phyloP scores from a whole-genome alignment of 2,329 filamentous ascomycete genomes.

The Cladorrhinum sp. region DNA sequence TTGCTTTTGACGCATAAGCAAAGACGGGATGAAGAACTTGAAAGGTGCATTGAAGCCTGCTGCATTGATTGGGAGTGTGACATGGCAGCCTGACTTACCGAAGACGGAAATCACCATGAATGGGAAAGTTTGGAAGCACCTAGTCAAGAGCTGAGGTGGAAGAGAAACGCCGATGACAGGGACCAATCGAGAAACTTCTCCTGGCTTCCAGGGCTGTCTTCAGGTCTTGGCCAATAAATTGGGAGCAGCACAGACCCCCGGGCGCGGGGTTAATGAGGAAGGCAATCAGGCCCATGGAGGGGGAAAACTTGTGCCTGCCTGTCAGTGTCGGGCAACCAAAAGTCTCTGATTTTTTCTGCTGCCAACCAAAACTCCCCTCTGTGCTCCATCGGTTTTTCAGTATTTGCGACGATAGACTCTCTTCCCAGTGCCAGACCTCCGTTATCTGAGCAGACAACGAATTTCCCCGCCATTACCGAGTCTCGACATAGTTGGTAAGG shows the following conservation, averaged over 20 bases:
- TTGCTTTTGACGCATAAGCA: too few species aligned
- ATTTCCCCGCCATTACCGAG: constrained; percentile 4
- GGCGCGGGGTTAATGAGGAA: constrained; percentile 21
- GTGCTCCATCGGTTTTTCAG: constrained; percentile 6
- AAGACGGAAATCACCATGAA: neutral
- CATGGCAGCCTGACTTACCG: neutral
- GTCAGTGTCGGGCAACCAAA: constrained; percentile 13
- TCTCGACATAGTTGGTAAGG: constrained; percentile 25
- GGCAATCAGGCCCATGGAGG: constrained; percentile 23
- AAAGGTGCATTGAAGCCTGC: neutral
- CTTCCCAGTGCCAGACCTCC: constrained; percentile 18
- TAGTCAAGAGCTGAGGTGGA: neutral
- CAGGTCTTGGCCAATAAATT: constrained; percentile 17
- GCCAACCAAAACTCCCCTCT: constrained; percentile 7
- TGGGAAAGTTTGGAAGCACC: neutral
- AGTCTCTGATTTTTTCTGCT: constrained; percentile 6
- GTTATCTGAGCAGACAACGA: constrained; percentile 19
- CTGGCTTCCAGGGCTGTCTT: constrained; percentile 18
- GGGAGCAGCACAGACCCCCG: constrained; percentile 12
- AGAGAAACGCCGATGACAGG: neutral
- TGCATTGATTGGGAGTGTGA: neutral
- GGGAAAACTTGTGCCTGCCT: constrained; percentile 19
- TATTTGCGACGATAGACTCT: constrained; percentile 2
- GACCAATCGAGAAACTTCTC: constrained; percentile 28
- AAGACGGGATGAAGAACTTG: neutral